Evolutionary conservation across 176 grass and related monocot genomes (phyloP).

Genomic region (Paspalum notatum): DNA sequence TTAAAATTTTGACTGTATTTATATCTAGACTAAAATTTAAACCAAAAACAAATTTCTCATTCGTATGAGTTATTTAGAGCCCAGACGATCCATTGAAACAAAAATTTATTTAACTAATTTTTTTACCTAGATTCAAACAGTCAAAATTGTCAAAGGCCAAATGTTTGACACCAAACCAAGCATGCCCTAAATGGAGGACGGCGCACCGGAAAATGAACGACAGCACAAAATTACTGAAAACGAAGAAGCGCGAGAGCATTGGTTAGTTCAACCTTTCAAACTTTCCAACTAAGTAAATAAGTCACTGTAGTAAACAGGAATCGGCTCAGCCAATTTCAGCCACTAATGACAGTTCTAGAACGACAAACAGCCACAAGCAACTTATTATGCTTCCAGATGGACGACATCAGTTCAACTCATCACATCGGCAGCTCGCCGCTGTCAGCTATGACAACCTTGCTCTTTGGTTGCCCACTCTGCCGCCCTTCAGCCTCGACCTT

Average conservation of each 20-base stretch:
- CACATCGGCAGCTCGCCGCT: conserved; percentile 80
- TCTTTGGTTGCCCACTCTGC: conserved; percentile 83
- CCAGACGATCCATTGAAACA: too few relatives aligned
- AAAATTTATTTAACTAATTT: too few relatives aligned
- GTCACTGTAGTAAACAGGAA: conserved; percentile 29
- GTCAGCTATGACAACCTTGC: conserved; percentile 71
- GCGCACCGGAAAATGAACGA: neutral
- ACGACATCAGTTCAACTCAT: conserved; percentile 26
- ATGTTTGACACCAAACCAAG: too few relatives aligned
- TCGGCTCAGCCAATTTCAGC: neutral
- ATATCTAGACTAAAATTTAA: too few relatives aligned
- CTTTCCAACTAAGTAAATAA: conserved; percentile 10
- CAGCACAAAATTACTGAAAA: neutral
- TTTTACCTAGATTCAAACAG: too few relatives aligned
- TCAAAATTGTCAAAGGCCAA: too few relatives aligned
- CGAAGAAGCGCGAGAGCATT: neutral
- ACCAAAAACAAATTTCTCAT: too few relatives aligned
- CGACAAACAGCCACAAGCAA: neutral
- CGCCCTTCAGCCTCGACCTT: conserved; percentile 90
- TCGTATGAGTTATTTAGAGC: too few relatives aligned
- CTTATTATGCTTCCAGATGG: neutral
- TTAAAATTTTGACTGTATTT: too few relatives aligned
- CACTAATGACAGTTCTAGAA: conserved; percentile 34
- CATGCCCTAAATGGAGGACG: too few relatives aligned
- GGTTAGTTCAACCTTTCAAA: neutral